A percentile compares a stretch with the other conserved stretches of the same genome.
Conservation (phyloP, 2,329 filamentous ascomycete species). For the Colletotrichum nymphaeae region DNA sequence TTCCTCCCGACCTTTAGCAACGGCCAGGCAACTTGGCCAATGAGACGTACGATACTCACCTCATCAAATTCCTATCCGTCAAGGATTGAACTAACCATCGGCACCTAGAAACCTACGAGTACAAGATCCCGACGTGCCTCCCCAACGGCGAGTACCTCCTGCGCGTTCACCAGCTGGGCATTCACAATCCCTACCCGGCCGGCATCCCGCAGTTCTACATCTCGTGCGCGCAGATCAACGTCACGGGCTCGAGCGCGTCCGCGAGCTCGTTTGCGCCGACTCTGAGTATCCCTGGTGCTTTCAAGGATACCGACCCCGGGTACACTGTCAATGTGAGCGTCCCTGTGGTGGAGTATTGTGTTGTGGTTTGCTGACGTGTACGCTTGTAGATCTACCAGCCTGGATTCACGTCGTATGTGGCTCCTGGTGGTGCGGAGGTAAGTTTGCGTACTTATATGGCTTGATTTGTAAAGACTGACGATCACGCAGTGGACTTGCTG, state of each 20-base stretch:
- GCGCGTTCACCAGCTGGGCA: slow-evolving; percentile 68
- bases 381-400: slow-evolving; percentile 21
- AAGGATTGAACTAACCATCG: too few species aligned
- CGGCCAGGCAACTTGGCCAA: slow-evolving; percentile 44
- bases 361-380: neutral
- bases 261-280: slow-evolving; percentile 45
- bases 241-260: slow-evolving; percentile 50
- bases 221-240: slow-evolving; percentile 58
- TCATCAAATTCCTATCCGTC: neutral
- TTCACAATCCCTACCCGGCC: slow-evolving; percentile 64
- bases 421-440: slow-evolving; percentile 27
- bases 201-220: slow-evolving; percentile 60
- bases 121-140: slow-evolving; percentile 61
- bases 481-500: neutral
- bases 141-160: slow-evolving; percentile 68
- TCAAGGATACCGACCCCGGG: slow-evolving; percentile 55
- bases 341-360: neutral
- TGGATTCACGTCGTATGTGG: slow-evolving; percentile 22
- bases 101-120: slow-evolving; percentile 44
- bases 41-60: slow-evolving; percentile 40
- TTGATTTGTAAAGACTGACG: neutral
- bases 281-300: slow-evolving; percentile 53
- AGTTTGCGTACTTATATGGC: neutral
- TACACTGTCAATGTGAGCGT: slow-evolving; percentile 56
- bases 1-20: slow-evolving; percentile 48